Base-by-base conservation (phyloP, 2,329 filamentous ascomycete genomes). In the Hypoxylon sp. region DNA sequence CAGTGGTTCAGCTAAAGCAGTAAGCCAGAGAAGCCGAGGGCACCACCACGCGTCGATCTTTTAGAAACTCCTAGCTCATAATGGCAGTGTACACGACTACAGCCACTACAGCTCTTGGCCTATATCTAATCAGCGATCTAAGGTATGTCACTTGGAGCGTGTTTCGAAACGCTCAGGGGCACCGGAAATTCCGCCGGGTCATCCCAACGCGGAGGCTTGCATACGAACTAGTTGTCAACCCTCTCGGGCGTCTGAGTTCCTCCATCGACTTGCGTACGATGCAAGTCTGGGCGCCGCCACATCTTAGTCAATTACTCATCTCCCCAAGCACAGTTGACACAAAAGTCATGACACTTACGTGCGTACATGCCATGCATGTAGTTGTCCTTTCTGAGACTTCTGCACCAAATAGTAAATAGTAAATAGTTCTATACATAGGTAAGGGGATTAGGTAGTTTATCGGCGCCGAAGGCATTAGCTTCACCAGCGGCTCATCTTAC, bases 191-290 rank as follows among this genome's bases (percentile, higher is more conserved):
- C 41, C 38, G 30, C 32, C 50, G 34, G 43, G 25, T 25, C 34
- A 51, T 46, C 50, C 60, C 49, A 41, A 34, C 60, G 50, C 9
- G 51, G 55, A 48, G 51, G 51, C 64, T 60, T 67, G 56, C 51
- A 67, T 51, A 52, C 32, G 46, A 28, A 46, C 41, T 38, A 28
- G 25, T 63, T 64, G 21, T 49, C 51, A 50, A 36, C 38, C 45
- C 28, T 43, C 14, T 56, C 43, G n/a, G 41, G 59, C 49, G 46
- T 49, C 36, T 56, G 7, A 48, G 19, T 51, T 38, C 30, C 52
- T 11, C n/a, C 14, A n/a, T 46, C 14, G 25, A 55, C 43, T 45
- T 4, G 19, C 41, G 41, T 60, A 55, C 21, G 13, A 21, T 41
- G 3, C 34, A 51, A 28, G 2, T 34, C 48, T 49, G 45, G 60